Evolutionary conservation across 108 stramenopile species (phyloP).

Genomic region (Nitzschia inconspicua): DNA sequence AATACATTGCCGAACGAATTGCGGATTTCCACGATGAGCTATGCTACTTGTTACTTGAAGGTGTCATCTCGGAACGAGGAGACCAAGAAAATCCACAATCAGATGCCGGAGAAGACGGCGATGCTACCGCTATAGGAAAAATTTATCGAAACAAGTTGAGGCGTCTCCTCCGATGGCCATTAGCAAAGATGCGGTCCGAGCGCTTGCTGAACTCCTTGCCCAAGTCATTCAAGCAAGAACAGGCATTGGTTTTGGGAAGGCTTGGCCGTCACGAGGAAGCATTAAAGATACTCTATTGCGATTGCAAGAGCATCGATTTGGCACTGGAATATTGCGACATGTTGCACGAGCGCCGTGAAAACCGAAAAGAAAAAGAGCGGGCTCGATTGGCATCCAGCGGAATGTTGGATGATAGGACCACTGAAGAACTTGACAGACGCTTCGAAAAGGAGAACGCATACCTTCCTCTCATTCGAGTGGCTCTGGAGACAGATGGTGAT

Average conservation of each 20-base stretch:
- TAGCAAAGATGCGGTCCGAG: slow-evolving; percentile 68
- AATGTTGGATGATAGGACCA: slow-evolving; percentile 18
- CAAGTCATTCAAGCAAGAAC: slow-evolving; percentile 74
- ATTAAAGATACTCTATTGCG: slow-evolving; percentile 71
- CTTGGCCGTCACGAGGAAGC: slow-evolving; percentile 87
- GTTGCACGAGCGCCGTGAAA: slow-evolving; percentile 54
- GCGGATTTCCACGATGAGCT: slow-evolving; percentile 87
- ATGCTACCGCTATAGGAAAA: slow-evolving; percentile 60
- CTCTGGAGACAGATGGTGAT: slow-evolving; percentile 67
- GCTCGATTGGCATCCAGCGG: slow-evolving; percentile 19
- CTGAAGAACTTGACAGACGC: slow-evolving; percentile 23
- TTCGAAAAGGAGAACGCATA: slow-evolving; percentile 46
- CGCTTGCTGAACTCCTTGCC: slow-evolving; percentile 67
- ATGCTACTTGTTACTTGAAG: slow-evolving; percentile 77
- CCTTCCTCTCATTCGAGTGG: slow-evolving; percentile 80
- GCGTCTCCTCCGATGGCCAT: slow-evolving; percentile 72
- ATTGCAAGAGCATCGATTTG: slow-evolving; percentile 70
- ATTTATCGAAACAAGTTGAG: slow-evolving; percentile 74
- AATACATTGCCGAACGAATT: slow-evolving; percentile 43
- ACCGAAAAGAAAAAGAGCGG: slow-evolving; percentile 43
- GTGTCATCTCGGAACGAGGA: slow-evolving; percentile 80
- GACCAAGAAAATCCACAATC: slow-evolving; percentile 26
- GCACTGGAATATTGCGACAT: slow-evolving; percentile 88
- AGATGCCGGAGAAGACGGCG: slow-evolving; percentile 14
- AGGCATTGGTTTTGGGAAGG: slow-evolving; percentile 78